Base-by-base conservation (phyloP, 805 yeast genomes). In the Helenozyma baotianmanensis region DNA sequence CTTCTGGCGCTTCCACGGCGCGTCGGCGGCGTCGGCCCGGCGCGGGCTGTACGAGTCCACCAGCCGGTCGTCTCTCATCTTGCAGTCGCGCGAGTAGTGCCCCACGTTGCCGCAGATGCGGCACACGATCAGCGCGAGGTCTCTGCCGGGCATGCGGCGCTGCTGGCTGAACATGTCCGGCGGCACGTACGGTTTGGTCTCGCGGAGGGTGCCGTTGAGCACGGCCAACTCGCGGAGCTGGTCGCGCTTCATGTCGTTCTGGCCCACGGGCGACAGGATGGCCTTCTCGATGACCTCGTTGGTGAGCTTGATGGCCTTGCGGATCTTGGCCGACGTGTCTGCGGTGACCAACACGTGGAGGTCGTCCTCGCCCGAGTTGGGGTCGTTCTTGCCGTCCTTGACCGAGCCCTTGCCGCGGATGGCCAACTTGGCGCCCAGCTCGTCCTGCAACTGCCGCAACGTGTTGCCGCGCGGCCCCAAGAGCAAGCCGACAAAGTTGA, bases 391-490 rank as follows among this genome's bases (percentile, higher is more conserved):
- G 21, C 97, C 97, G 51, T 86, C 95, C 52, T 90, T 90, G 13
- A 88, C 95, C 1, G 97, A 89, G 0, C 99, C 99, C 46, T 83
- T 80, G 17, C 99, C 99, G 46, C 99, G 70, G 30, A 92, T 84
- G 3, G 89, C 94, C 38, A 92, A 82, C 44, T 73, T 76, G 12
- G 97, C 96, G 1, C 96, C 96, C 24, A 95, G 81, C 30, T 82
- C 79, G 18, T 76, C 79, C 53, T 90, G 95, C 58, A 94, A 62
- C 47, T 77, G 76, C 39, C 84, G 76, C 47, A 90, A 61, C 0
- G 96, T 90, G 48, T 83, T 82, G 15, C 97, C 99, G 66, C 99
- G 79, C 21, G 99, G 98, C 0, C 99, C 99, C 30, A 92, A 59
- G 14, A 92, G 61, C 32, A 83, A 68, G 0, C 99, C 99, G 33